Base-by-base conservation (phyloP, 192 early-diverging fungal species). In the Ramicandelaber brevisporus region DNA sequence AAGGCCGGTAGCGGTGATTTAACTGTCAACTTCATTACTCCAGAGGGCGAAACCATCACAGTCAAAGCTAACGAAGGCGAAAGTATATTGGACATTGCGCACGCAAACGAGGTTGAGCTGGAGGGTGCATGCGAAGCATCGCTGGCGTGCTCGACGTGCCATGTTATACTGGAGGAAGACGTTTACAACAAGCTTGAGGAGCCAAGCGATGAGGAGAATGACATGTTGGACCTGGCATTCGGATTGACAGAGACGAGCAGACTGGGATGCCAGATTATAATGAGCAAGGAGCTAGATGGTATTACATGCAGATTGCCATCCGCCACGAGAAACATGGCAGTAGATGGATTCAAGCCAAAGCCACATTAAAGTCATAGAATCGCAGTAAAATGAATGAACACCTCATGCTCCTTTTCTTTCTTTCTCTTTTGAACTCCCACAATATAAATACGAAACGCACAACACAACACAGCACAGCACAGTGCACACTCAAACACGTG, bases 111-210 rank as follows among this genome's bases (percentile, higher is more conserved):
- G 42, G 74, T 96, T 21, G 86, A 92, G 31, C 62, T 92, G 16
- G 87, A 96, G 62, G 85, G 85, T 20, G 90, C 90, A 9, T 96
- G 90, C 48, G 90, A 96, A 41, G 84, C 79, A 9, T 89, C 87
- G 1, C 56, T 86, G 36, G 89, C 84, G 0, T 88, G 83, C 40
- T 89, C 86, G 7, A 88, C 84, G 0, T 90, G 88, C 54, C 90
- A 96, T 47, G 73, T 96, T 17, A 76, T 96, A 14, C 47, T 83
- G 33, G 75, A 80, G 1, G 67, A 65, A 14, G 51, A 73, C 15
- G 67, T 73, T 35, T 96, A 68, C 50, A 64, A 81, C 20, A 70
- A 64, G 36, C 57, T 96, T 29, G 78, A 76, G 12, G 87, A 92
- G 44, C 90, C 90, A 2, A 65, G 73, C 3, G 90, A 96, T 46